Base-by-base conservation (phyloP, 2,329 filamentous ascomycete genomes). In the Monilinia fructigena region DNA sequence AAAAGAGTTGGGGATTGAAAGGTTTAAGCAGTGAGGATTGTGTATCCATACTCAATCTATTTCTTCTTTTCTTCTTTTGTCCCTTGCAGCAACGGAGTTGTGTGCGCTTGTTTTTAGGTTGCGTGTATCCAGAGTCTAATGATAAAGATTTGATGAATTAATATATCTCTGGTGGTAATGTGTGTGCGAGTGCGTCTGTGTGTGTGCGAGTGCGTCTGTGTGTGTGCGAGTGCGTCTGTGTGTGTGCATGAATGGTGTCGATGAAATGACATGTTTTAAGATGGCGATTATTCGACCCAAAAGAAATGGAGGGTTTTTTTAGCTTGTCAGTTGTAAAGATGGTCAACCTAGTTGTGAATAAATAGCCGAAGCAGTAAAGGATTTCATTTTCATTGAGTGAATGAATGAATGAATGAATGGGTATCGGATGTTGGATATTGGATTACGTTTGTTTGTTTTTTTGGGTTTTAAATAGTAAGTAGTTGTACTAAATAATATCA, bases 41-140 rank as follows among this genome's bases (percentile, higher is more conserved):
- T 61, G 58, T 61, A 61, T 61, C 18, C 45, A 47, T 61, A 56
- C 61, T 63, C 31, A 31, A 52, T 54, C 50, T 40, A 31, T 42
- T 55, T 55, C 40, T 23, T 60, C 56, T 48, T 20, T n/a, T 63
- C 16, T n/a, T 28, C 35, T 42, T 45, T 20, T 56, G n/a, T 23
- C 18, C n/a, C 31, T n/a, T 56, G 6, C 23, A 56, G 38, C 53
- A 55, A 31, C 35, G 61, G 61, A 47, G 53, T 42, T 35, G 18
- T 38, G 28, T 55, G 48, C 38, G 40, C 28, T 45, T 54, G 20
- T 61, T 52, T 61, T 38, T 50, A 55, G 8, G 31, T 61, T 23
- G n/a, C n/a, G 28, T 50, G 45, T 61, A 50, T 61, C n/a, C 58
- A 50, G 50, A 50, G 45, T 50, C n/a, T 38, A 38, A 38, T 26